These are phyloP conservation scores for Rugonectria rugulosa DNA, from an alignment of 2,329 filamentous ascomycete genomes.

Conservation along the genomic window DNA sequence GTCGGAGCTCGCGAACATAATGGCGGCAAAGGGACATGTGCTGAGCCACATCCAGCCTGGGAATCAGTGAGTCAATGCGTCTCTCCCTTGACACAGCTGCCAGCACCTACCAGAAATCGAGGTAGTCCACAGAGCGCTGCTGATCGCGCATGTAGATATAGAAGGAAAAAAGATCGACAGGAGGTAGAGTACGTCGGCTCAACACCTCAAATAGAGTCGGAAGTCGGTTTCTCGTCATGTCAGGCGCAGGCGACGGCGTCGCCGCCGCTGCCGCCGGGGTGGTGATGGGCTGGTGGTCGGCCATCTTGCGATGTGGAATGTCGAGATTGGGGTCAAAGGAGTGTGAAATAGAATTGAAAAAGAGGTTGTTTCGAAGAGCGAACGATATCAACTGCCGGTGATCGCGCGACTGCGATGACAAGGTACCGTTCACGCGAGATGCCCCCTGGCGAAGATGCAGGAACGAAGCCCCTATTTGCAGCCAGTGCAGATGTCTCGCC, in stretches of 20 bases:
- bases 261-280: constrained; percentile 34
- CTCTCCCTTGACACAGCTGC: neutral
- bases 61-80: constrained; percentile 23
- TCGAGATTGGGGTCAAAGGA: constrained; percentile 16
- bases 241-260: constrained; percentile 63
- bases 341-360: constrained; percentile 26
- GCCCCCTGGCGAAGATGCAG: constrained; percentile 30
- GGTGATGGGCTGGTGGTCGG: constrained; percentile 39
- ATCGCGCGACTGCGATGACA: constrained; percentile 23
- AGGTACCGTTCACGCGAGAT: constrained; percentile 28
- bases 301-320: constrained; percentile 32
- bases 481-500: constrained; percentile 24
- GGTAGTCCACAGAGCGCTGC: constrained; percentile 95
- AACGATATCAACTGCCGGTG: constrained; percentile 24
- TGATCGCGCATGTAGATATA: constrained; percentile 99
- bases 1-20: constrained; percentile 93
- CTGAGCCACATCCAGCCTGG: constrained; percentile 97
- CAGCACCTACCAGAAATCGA: constrained; percentile 88
- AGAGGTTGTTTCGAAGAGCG: constrained; percentile 25
- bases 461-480: constrained; percentile 23
- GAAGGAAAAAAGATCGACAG: constrained; percentile 97
- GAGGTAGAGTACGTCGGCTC: constrained; percentile 90
- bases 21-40: constrained; percentile 98
- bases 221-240: constrained; percentile 78
- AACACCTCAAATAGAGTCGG: constrained; percentile 96